Conservation (phyloP, 345 rosid genomes). For the Heritiera fomes region DNA sequence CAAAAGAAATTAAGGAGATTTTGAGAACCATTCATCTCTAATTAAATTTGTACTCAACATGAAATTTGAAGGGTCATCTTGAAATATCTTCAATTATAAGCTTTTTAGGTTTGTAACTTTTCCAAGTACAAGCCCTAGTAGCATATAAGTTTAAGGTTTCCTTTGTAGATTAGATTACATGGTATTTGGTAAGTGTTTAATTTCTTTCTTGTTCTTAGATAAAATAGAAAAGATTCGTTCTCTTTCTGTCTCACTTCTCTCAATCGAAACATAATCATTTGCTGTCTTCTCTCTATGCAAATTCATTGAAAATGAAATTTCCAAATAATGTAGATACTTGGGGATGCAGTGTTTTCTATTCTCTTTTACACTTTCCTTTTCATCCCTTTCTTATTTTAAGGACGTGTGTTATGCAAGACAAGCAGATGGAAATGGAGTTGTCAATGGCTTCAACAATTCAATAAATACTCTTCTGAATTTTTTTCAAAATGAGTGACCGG, state of each 20-base stretch:
- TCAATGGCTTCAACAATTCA: slow-evolving; percentile 11
- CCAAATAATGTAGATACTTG: neutral
- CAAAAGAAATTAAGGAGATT: too few species aligned
- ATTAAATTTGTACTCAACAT: too few species aligned
- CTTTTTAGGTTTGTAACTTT: too few species aligned
- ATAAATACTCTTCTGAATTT: neutral
- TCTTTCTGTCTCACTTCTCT: neutral
- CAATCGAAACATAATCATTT: neutral
- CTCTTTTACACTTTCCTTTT: neutral
- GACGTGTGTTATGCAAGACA: neutral
- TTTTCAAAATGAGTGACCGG: neutral
- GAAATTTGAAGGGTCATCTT: too few species aligned
- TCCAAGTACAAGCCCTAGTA: too few species aligned
- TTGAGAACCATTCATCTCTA: too few species aligned
- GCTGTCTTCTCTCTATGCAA: neutral
- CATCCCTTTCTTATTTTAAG: neutral
- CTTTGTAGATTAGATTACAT: too few species aligned
- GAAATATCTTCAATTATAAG: too few species aligned
- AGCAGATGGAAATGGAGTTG: neutral
- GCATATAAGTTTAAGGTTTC: too few species aligned
- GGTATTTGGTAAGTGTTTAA: too few species aligned
- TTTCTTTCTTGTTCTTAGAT: too few species aligned
- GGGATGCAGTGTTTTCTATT: neutral
- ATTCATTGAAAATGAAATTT: neutral
- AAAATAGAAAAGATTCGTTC: neutral